These are phyloP conservation scores for Salvia rosmarinus DNA, from an alignment of 257 asterid genomes.

Conservation along the genomic window DNA sequence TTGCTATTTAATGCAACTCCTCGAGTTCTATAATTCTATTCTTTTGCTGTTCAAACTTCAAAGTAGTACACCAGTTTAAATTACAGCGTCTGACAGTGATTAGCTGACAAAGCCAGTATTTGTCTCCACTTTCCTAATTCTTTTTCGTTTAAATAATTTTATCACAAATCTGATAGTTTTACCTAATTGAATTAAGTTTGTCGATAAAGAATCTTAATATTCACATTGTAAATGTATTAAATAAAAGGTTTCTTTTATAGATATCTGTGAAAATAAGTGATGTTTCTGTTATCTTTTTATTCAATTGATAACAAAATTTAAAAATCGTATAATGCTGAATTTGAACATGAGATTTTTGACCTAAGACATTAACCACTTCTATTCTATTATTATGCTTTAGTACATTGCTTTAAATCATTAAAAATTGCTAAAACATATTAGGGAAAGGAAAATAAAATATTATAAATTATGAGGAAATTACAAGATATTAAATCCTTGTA, in stretches of 20 bases:
- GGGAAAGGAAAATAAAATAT: background rate
- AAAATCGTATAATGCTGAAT: too few relatives aligned
- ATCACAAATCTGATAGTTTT: too few relatives aligned
- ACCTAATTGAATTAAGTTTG: too few relatives aligned
- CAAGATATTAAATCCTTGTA: background rate
- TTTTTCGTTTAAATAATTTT: too few relatives aligned
- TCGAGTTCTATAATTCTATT: constrained; percentile 38
- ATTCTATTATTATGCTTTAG: constrained; percentile 37
- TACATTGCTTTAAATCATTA: constrained; percentile 18
- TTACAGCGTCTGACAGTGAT: constrained; percentile 39
- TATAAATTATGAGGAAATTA: too few relatives aligned
- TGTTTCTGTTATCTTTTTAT: too few relatives aligned
- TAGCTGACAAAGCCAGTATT: constrained; percentile 46
- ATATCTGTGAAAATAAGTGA: constrained; percentile 47
- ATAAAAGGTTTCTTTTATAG: constrained; percentile 31
- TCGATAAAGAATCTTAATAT: background rate
- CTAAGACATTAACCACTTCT: too few relatives aligned
- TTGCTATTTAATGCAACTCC: constrained; percentile 34
- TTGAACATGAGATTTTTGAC: too few relatives aligned
- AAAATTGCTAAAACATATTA: background rate
- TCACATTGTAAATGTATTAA: background rate
- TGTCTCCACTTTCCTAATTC: constrained; percentile 30
- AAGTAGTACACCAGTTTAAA: constrained; percentile 25
- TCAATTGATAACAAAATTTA: too few relatives aligned
- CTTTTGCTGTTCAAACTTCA: constrained; percentile 35